These are phyloP conservation scores for Xylaria acuta DNA, from an alignment of 495 filamentous ascomycete species.

Conservation along the genomic window DNA sequence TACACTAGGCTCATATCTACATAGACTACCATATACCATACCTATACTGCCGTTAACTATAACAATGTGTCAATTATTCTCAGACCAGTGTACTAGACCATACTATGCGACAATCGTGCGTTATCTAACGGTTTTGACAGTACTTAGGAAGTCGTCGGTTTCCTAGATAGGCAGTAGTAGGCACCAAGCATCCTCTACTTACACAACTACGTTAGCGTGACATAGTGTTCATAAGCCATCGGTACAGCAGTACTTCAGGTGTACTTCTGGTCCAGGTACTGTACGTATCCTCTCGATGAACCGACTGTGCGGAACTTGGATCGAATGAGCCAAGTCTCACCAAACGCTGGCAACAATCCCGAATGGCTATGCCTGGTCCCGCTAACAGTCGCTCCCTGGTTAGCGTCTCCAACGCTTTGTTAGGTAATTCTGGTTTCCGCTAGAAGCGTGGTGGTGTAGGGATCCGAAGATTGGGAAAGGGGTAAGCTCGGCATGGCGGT, in stretches of 20 bases:
- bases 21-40: background rate
- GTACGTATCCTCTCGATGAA: slow-evolving; percentile 1
- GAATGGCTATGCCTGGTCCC: slow-evolving; percentile 19
- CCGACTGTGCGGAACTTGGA: slow-evolving; percentile 27
- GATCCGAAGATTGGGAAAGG: slow-evolving; percentile 3
- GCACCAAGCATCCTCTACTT: background rate
- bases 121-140: background rate
- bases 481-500: slow-evolving; percentile 14
- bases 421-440: background rate
- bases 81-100: background rate
- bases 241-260: slow-evolving; percentile 6
- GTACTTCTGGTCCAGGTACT: background rate
- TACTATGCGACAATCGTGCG: background rate
- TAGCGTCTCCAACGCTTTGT: slow-evolving; percentile 11
- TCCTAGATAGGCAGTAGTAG: background rate
- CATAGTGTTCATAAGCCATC: background rate
- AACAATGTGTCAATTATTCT: background rate
- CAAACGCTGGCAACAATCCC: slow-evolving; percentile 26
- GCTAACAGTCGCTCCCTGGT: slow-evolving; percentile 1
- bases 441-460: background rate
- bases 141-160: background rate
- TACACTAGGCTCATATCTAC: background rate
- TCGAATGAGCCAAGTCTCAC: slow-evolving; percentile 28
- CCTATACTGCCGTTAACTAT: background rate
- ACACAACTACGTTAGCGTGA: background rate